A percentile compares a stretch with the other conserved stretches of the same genome.
phyloP scores from a whole-genome alignment of 2,329 filamentous ascomycete species.

The Xylaria sp. region DNA sequence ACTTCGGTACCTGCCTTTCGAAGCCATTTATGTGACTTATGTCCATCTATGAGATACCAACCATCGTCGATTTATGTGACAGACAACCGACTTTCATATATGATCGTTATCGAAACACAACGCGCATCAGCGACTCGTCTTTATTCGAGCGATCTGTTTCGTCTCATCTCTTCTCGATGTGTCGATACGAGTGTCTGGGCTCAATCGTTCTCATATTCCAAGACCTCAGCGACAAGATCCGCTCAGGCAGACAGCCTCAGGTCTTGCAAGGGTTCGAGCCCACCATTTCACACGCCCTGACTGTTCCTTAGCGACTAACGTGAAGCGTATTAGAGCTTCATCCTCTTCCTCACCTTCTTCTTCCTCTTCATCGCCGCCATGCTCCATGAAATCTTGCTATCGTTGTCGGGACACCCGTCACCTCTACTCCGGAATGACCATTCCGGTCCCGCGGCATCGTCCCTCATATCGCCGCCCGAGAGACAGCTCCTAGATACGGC shows the following conservation, averaged over 20 bases:
- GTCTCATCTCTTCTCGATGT: conserved; percentile 54
- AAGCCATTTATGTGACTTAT: not conserved
- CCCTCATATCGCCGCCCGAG: conserved; percentile 79
- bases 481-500: conserved; percentile 82
- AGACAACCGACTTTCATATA: not conserved
- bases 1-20: not conserved
- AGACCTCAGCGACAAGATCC: conserved; percentile 56
- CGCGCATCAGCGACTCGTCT: not conserved
- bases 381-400: conserved; percentile 98
- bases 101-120: not conserved
- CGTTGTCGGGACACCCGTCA: conserved; percentile 92
- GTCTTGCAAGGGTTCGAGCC: conserved; percentile 43
- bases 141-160: not conserved
- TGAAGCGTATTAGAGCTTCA: conserved; percentile 27
- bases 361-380: conserved; percentile 61
- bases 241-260: conserved; percentile 50
- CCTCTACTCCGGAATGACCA: conserved; percentile 75
- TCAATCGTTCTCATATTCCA: conserved; percentile 61
- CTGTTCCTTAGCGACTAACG: conserved; percentile 26
- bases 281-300: not conserved
- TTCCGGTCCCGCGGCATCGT: conserved; percentile 58
- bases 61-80: conserved; percentile 1
- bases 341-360: conserved; percentile 20
- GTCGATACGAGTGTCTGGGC: conserved; percentile 65
- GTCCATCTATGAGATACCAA: not conserved